Evolutionary conservation across 139 green algal species (phyloP).

Genomic region (Picochlorum costavermella): DNA sequence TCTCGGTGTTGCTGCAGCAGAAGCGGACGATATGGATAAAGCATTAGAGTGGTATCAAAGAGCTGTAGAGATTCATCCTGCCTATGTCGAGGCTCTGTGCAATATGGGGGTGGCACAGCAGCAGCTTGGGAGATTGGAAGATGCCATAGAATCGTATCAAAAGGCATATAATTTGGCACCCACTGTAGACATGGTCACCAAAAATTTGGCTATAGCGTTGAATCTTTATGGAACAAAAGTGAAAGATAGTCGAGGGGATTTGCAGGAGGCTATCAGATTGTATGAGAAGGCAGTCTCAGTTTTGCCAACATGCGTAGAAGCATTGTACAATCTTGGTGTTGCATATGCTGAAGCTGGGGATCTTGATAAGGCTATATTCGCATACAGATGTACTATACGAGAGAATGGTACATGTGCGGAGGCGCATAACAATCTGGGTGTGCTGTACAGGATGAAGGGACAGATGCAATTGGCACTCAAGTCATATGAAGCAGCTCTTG

Average conservation of each 20-base stretch:
- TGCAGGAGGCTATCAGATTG: slow-evolving; percentile 34
- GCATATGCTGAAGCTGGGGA: slow-evolving; percentile 55
- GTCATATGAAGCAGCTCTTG: slow-evolving; percentile 46
- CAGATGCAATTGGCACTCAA: slow-evolving; percentile 60
- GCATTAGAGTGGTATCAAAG: slow-evolving; percentile 35
- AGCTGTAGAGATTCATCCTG: slow-evolving; percentile 41
- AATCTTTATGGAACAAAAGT: slow-evolving; percentile 63
- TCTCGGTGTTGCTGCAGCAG: slow-evolving; percentile 44
- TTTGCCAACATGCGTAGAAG: slow-evolving; percentile 58
- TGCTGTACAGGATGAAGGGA: slow-evolving; percentile 57
- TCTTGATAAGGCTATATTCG: slow-evolving; percentile 75
- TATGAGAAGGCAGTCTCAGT: slow-evolving; percentile 63
- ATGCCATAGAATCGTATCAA: slow-evolving; percentile 74
- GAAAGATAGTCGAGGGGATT: slow-evolving; percentile 28
- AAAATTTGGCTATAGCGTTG: slow-evolving; percentile 81
- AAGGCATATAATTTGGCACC: slow-evolving; percentile 50
- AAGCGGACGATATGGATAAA: slow-evolving; percentile 15
- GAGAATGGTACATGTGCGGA: slow-evolving; percentile 74
- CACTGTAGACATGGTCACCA: slow-evolving; percentile 37
- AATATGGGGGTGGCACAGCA: slow-evolving; percentile 84
- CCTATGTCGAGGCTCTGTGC: slow-evolving; percentile 80
- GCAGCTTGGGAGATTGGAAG: slow-evolving; percentile 52
- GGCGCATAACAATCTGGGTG: slow-evolving; percentile 89
- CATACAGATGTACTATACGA: slow-evolving; percentile 76
- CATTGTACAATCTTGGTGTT: slow-evolving; percentile 94